Conservation (phyloP, 1,139 yeast genomes). For the Geotrichum europaeum region DNA sequence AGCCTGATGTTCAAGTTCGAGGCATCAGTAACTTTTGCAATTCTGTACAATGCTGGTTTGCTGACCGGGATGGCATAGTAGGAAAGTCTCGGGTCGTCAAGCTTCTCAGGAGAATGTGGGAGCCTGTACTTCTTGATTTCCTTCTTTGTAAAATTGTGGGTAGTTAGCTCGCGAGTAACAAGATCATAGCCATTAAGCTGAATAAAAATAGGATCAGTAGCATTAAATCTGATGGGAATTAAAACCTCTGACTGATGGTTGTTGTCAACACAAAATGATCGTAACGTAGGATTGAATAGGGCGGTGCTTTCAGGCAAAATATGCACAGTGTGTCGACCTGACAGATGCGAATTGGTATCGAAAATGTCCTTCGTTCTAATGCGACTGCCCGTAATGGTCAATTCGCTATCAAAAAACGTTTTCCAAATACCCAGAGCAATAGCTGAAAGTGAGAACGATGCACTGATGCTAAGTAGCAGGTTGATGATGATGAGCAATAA, state of each 20-base stretch:
- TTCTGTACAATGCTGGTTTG: conserved; percentile 67
- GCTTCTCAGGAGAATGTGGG: conserved; percentile 36
- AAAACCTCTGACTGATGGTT: conserved; percentile 33
- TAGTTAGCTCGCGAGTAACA: conserved; percentile 44
- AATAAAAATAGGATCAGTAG: conserved; percentile 66
- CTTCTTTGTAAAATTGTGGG: conserved; percentile 50
- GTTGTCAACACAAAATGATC: conserved; percentile 55
- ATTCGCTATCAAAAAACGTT: conserved; percentile 49
- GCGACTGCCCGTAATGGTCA: conserved; percentile 58
- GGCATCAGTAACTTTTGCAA: conserved; percentile 59
- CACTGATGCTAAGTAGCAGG: conserved; percentile 32
- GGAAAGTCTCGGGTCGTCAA: conserved; percentile 33
- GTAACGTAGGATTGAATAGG: conserved; percentile 66
- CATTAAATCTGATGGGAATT: conserved; percentile 75
- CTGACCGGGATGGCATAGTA: conserved; percentile 54
- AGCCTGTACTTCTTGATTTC: conserved; percentile 42
- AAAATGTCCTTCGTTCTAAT: conserved; percentile 39
- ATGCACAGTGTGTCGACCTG: conserved; percentile 79
- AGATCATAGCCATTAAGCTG: conserved; percentile 62
- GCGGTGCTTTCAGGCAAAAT: conserved; percentile 91
- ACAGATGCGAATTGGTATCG: conserved; percentile 68
- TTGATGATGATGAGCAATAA: conserved; percentile 35
- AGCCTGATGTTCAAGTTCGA: conserved; percentile 56
- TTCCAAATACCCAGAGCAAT: conserved; percentile 45
- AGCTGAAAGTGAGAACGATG: conserved; percentile 45